Conservation (phyloP, 306 rosid species). For the Pyrus communis region DNA sequence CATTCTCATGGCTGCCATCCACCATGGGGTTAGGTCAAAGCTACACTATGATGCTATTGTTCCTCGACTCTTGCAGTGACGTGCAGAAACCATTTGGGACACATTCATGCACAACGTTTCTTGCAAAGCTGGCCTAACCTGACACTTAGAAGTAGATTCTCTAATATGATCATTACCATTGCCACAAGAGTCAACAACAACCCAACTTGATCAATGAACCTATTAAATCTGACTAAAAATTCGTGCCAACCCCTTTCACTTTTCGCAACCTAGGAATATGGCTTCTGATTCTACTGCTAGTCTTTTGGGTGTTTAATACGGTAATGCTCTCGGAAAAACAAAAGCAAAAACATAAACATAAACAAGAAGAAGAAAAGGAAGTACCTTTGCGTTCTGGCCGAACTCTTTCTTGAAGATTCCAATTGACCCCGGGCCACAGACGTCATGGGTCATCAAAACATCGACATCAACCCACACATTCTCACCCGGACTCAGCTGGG, state of each 20-base stretch:
- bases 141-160: neutral
- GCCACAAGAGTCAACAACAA: neutral
- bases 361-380: neutral
- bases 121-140: neutral
- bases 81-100: neutral
- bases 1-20: neutral
- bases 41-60: neutral
- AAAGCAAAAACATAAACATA: too few species aligned
- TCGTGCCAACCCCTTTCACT: neutral
- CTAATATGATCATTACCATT: neutral
- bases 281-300: neutral
- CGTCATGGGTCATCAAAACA: slow-evolving; percentile 91
- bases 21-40: neutral
- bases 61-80: neutral
- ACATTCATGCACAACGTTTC: neutral
- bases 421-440: slow-evolving; percentile 88
- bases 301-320: neutral
- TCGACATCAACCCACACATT: slow-evolving; percentile 87
- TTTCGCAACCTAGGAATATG: neutral
- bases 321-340: neutral
- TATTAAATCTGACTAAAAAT: neutral
- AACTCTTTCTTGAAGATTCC: slow-evolving; percentile 94
- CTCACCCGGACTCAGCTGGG: slow-evolving; percentile 68
- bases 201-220: neutral
- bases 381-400: slow-evolving; percentile 81